These are phyloP conservation scores for Xylaria cubensis DNA, from an alignment of 495 filamentous ascomycete genomes.

Conservation along the genomic window DNA sequence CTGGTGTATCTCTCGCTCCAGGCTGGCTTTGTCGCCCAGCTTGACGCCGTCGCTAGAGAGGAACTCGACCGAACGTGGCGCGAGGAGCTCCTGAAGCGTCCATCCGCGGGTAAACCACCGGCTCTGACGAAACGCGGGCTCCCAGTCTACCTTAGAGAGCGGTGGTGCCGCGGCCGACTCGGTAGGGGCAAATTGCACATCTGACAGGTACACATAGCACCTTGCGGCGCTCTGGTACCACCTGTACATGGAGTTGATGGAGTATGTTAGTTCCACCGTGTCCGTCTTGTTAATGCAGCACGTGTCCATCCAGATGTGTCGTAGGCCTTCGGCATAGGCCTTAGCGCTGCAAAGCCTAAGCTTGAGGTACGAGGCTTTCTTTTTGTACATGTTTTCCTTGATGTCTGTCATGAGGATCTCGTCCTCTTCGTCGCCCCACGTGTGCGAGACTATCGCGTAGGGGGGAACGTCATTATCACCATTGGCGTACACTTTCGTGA, in stretches of 20 bases:
- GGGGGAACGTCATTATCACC: not conserved
- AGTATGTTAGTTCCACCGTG: not conserved
- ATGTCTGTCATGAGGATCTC: not conserved
- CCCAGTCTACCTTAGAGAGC: not conserved
- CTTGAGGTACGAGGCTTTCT: conserved; percentile 1
- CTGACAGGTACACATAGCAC: not conserved
- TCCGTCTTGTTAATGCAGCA: not conserved
- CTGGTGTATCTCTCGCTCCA: not conserved
- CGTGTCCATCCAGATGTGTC: not conserved
- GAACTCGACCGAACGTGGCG: conserved; percentile 3
- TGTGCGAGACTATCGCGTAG: not conserved
- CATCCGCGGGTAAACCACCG: not conserved
- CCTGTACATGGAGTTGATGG: not conserved
- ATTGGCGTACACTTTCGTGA: not conserved
- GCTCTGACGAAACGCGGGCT: not conserved
- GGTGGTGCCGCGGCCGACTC: too few relatives aligned
- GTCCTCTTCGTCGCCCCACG: not conserved
- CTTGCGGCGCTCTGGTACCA: not conserved
- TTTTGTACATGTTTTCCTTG: not conserved
- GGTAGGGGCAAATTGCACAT: not conserved
- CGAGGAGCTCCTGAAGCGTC: not conserved
- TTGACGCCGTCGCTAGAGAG: not conserved
- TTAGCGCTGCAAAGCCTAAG: not conserved
- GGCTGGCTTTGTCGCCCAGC: not conserved
- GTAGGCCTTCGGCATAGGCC: not conserved